A percentile compares a stretch with the other conserved stretches of the same genome.
These are phyloP conservation scores for Cyclostephanos tholiformis DNA, from an alignment of 108 stramenopile genomes.

Conservation along the genomic window DNA sequence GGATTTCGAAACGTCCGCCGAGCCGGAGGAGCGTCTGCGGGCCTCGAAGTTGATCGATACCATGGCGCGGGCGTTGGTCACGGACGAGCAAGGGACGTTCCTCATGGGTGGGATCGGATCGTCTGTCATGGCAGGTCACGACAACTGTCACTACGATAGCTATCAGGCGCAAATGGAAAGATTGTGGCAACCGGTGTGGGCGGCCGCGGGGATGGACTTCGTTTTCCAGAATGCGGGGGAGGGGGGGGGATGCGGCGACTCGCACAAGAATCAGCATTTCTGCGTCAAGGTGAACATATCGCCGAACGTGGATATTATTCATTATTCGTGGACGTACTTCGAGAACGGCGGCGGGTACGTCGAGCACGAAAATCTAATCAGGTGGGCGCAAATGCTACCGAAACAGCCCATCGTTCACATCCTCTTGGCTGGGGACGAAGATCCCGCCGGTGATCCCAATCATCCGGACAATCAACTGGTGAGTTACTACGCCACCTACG, in stretches of 20 bases:
- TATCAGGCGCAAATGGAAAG: slow-evolving; percentile 56
- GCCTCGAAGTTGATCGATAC: slow-evolving; percentile 25
- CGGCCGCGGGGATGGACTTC: slow-evolving; percentile 55
- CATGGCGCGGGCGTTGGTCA: slow-evolving; percentile 49
- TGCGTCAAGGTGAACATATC: slow-evolving; percentile 54
- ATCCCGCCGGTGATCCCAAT: background rate
- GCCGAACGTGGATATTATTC: slow-evolving; percentile 44
- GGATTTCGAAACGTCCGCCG: slow-evolving; percentile 12
- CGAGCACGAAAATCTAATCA: slow-evolving; percentile 40
- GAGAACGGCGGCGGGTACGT: slow-evolving; percentile 26
- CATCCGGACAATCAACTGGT: slow-evolving; percentile 17
- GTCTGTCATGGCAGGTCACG: slow-evolving; percentile 50
- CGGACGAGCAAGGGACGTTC: slow-evolving; percentile 47
- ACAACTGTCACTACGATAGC: slow-evolving; percentile 52
- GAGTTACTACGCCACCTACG: slow-evolving; percentile 40
- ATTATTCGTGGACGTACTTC: slow-evolving; percentile 61
- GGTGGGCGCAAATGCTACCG: slow-evolving; percentile 49
- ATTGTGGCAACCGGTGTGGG: slow-evolving; percentile 37
- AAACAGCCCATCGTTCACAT: slow-evolving; percentile 51
- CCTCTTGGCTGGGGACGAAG: slow-evolving; percentile 23
- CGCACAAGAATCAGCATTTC: slow-evolving; percentile 47
- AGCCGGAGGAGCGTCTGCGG: background rate
- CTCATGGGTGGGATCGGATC: slow-evolving; percentile 52
- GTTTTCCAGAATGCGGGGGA: slow-evolving; percentile 57
- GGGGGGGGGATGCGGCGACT: slow-evolving; percentile 51